Evolutionary conservation across 768 basidiomycete genomes (phyloP), one percentile per base, ranked within the genome.

Genomic region (Tephrocybe rancida): DNA sequence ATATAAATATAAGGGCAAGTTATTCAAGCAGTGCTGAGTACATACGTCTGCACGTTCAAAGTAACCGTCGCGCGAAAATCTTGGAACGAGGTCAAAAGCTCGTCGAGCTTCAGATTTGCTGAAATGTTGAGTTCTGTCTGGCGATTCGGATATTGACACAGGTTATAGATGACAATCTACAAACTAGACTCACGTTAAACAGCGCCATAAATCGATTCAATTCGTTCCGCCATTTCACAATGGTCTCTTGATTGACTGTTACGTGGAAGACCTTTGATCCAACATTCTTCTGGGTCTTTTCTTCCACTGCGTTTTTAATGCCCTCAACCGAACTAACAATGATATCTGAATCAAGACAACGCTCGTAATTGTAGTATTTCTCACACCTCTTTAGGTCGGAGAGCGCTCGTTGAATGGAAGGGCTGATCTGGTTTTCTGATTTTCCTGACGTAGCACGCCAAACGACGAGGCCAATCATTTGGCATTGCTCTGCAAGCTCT

Each of bases 401-500:
- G 10, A 58, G 44, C 11, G 57, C 54, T 5, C 22, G 22, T 18
- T 21, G 44, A 13, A 48, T 8, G 1, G 21, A 25, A 16, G 13
- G 13, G 29, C 39, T 49, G 11, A 55, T 44, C 8, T 58, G 39
- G 13, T 39, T 27, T 11, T 50, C 39, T 3, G 44, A 16, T 47
- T 5, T 46, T 5, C 32, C 30, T 1, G 19, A 30, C 3, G 58
- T 56, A 3, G 55, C 52, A 1, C 44, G 50, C 50, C 54, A 55
- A 46, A 59, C 39, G 1, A 49, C 18, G 3, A 59, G 50, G 5
- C 32, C n/a, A 21, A 59, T 59, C 11, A 24, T 56, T 21, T 56
- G 44, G 22, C 58, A 59, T 48, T 54, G 54, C 37, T 56, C 58
- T n/a, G 37, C 42, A 1, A 59, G 26, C n/a, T 50, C 55, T 8